Evolutionary conservation across 179 eudicot genomes (phyloP).

Genomic region (Heliamphora pulchella): DNA sequence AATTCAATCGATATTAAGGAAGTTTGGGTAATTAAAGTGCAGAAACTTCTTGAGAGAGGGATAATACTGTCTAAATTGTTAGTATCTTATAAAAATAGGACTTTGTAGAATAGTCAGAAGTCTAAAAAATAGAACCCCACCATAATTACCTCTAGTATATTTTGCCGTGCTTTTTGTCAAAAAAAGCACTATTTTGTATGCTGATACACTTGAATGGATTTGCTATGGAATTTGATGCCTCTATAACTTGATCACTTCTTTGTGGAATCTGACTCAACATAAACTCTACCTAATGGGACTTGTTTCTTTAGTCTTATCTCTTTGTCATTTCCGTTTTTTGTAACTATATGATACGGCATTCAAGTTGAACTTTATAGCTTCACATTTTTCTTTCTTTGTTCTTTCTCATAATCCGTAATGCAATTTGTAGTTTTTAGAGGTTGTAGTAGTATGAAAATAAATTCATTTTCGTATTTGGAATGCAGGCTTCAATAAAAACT

Average conservation of each 20-base stretch:
- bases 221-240: slow-evolving; percentile 1
- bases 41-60: too few species aligned
- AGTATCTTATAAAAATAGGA: too few species aligned
- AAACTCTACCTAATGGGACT: not conserved
- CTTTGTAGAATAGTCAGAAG: too few species aligned
- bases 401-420: slow-evolving; percentile 10
- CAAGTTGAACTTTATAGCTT: not conserved
- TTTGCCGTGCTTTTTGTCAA: not conserved
- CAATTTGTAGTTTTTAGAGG: slow-evolving; percentile 17
- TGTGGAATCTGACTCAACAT: not conserved
- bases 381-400: not conserved
- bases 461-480: slow-evolving; percentile 12
- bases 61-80: too few species aligned
- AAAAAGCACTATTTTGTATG: not conserved
- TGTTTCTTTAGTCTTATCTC: not conserved
- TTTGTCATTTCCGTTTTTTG: not conserved
- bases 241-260: not conserved
- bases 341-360: not conserved
- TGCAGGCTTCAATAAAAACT: slow-evolving; percentile 93
- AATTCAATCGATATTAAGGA: too few species aligned
- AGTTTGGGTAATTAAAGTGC: too few species aligned
- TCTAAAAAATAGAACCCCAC: too few species aligned
- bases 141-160: not conserved
- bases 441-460: not conserved
- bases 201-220: not conserved